phyloP scores from a whole-genome alignment of 257 asterid genomes.

The Hygrophila difformis region DNA sequence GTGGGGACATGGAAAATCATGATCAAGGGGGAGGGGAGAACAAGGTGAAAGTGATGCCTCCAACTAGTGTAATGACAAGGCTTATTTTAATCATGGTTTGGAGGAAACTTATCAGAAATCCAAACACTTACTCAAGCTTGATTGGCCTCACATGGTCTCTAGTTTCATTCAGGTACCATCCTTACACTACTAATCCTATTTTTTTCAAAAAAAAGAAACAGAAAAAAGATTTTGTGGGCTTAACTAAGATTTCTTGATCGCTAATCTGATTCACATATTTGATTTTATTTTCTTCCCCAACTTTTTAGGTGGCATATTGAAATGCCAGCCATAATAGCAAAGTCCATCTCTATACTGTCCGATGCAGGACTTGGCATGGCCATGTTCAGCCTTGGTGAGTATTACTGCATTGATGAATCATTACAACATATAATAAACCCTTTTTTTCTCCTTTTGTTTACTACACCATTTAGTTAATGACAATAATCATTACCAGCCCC shows the following conservation, averaged over 20 bases:
- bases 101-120: constrained; percentile 93
- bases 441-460: no score
- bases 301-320: constrained; percentile 72
- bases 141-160: constrained; percentile 84
- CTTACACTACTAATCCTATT: background rate
- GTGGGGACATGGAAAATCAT: no score
- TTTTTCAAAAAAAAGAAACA: background rate
- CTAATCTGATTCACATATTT: background rate
- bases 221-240: background rate
- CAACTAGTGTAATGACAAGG: constrained; percentile 96
- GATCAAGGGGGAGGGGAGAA: constrained; percentile 39
- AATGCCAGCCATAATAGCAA: constrained; percentile 90
- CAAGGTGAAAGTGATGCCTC: constrained; percentile 67
- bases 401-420: no score
- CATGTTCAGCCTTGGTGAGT: constrained; percentile 95
- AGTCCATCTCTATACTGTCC: constrained; percentile 86
- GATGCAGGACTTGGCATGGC: constrained; percentile 99
- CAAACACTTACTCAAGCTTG: constrained; percentile 92
- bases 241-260: background rate
- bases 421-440: no score
- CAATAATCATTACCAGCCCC: no score
- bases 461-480: no score
- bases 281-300: background rate
- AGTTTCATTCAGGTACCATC: constrained; percentile 70
- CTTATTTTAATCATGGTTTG: constrained; percentile 92